Conservation (phyloP, 257 asterid genomes). For the Lithospermum erythrorhizon region DNA sequence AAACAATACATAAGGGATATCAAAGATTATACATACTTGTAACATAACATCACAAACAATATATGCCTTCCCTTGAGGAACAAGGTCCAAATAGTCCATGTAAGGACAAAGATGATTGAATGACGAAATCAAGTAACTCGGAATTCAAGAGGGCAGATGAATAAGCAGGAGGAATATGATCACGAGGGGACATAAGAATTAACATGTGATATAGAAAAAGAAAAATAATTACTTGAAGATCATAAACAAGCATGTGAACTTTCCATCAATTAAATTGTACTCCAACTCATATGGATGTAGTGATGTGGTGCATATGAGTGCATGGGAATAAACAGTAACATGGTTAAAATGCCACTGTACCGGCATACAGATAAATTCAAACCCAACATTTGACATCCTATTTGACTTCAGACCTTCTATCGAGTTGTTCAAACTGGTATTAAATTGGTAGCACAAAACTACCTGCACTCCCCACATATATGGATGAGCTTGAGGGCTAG, state of each 20-base stretch:
- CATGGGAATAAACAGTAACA: neutral
- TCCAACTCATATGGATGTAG: neutral
- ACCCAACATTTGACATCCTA: neutral
- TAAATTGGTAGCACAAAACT: slow-evolving; percentile 4
- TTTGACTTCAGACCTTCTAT: neutral
- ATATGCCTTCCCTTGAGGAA: neutral
- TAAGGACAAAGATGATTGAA: neutral
- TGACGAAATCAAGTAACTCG: neutral
- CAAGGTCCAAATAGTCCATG: neutral
- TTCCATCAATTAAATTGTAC: too few relatives aligned
- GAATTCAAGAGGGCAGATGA: neutral
- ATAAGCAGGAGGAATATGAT: neutral
- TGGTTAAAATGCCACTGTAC: too few relatives aligned
- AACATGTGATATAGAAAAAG: neutral
- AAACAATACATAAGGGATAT: slow-evolving; percentile 4
- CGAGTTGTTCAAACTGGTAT: too few relatives aligned
- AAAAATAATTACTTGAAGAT: neutral
- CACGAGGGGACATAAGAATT: neutral
- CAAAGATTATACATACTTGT: slow-evolving; percentile 4
- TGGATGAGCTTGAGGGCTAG: slow-evolving; percentile 85
- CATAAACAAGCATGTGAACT: neutral
- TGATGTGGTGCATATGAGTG: neutral
- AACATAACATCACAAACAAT: neutral
- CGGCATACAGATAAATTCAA: neutral
- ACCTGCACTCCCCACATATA: slow-evolving; percentile 99